Conservation (phyloP, 768 basidiomycete species). For the Bullera alba region DNA sequence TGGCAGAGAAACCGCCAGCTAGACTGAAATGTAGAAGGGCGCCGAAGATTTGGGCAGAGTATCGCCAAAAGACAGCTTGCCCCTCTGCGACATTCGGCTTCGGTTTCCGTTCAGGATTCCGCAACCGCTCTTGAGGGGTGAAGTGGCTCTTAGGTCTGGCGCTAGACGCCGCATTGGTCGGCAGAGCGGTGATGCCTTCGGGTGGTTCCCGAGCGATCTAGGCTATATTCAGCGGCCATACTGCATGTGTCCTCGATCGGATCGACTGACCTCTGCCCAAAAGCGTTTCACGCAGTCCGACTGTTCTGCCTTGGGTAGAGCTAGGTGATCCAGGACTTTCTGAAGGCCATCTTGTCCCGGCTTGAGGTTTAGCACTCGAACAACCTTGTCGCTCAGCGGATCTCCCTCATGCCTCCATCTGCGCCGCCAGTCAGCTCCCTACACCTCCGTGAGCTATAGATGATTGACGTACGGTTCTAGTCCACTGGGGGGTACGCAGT, state of each 20-base stretch:
- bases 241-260: too few species aligned
- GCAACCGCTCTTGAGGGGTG: slow-evolving; percentile 2
- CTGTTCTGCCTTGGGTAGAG: slow-evolving; percentile 10
- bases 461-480: slow-evolving; percentile 17
- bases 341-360: slow-evolving; percentile 33
- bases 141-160: too few species aligned
- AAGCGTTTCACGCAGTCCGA: slow-evolving; percentile 16
- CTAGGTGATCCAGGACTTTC: slow-evolving; percentile 23
- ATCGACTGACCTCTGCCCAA: slow-evolving; percentile 31
- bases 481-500: slow-evolving; percentile 13
- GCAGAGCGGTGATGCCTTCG: too few species aligned
- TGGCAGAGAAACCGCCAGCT: slow-evolving; percentile 39
- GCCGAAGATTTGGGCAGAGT: slow-evolving; percentile 35
- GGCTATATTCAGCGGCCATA: too few species aligned
- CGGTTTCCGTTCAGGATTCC: slow-evolving; percentile 4
- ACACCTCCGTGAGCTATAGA: background rate
- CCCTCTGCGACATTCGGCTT: slow-evolving; percentile 30
- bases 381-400: slow-evolving; percentile 27
- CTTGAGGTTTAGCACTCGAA: slow-evolving; percentile 25
- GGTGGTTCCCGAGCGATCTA: too few species aligned
- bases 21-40: slow-evolving; percentile 40
- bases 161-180: too few species aligned
- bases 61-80: slow-evolving; percentile 44
- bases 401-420: slow-evolving; percentile 30
- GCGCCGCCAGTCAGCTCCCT: background rate